Evolutionary conservation across 2,329 filamentous ascomycete genomes (phyloP).

Genomic region (Alternaria infectoria): DNA sequence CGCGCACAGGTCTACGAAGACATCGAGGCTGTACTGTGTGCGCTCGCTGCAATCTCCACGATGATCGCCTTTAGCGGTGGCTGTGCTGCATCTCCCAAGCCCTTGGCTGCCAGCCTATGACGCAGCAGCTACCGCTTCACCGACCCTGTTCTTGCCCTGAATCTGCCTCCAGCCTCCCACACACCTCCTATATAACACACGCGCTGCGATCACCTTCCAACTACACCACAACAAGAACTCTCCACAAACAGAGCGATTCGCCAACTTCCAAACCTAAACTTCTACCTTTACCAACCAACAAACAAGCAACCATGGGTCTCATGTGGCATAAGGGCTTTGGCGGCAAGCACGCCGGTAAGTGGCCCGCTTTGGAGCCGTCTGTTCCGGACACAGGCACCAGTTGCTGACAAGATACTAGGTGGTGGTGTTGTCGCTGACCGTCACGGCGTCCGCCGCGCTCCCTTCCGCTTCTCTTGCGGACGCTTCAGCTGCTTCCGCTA

Average conservation of each 20-base stretch:
- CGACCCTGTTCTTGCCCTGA: slow-evolving; percentile 9
- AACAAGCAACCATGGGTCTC: slow-evolving; percentile 49
- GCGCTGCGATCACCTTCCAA: neutral
- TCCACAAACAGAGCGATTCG: neutral
- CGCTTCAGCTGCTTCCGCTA: slow-evolving; percentile 61
- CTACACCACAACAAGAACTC: slow-evolving; percentile 4
- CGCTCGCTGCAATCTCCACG: neutral
- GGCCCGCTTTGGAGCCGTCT: neutral
- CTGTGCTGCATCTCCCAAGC: slow-evolving; percentile 7
- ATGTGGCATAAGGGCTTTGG: slow-evolving; percentile 57
- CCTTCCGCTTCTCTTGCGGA: slow-evolving; percentile 59
- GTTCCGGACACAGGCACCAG: slow-evolving; percentile 11
- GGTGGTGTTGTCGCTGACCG: slow-evolving; percentile 60
- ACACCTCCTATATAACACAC: slow-evolving; percentile 20
- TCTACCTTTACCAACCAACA: slow-evolving; percentile 8
- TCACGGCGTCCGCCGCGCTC: slow-evolving; percentile 58
- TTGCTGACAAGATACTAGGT: slow-evolving; percentile 43
- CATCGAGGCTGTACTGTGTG: neutral
- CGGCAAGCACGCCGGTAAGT: slow-evolving; percentile 51
- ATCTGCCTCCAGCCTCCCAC: slow-evolving; percentile 18
- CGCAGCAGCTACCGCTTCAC: slow-evolving; percentile 5
- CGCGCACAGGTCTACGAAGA: neutral
- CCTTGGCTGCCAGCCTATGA: slow-evolving; percentile 17
- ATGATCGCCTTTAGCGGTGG: slow-evolving; percentile 1
- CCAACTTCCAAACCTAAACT: neutral